Percentiles rank a stretch among this genome's conserved stretches.
These are phyloP conservation scores for Lophiotrema nucula DNA, from an alignment of 495 filamentous ascomycete species.

Conservation along the genomic window DNA sequence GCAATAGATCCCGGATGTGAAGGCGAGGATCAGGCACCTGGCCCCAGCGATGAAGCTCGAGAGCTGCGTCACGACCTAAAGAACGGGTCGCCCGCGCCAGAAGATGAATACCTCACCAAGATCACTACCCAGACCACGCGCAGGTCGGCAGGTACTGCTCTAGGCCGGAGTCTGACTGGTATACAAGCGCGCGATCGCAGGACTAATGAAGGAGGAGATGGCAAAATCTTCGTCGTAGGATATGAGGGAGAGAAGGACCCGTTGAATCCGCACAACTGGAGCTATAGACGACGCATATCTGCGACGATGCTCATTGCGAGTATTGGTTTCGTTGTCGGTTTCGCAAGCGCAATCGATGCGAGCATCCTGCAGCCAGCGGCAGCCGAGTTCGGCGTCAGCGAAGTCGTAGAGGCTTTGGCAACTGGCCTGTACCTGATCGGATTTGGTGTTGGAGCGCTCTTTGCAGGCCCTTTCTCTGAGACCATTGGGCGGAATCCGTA, in stretches of 20 bases:
- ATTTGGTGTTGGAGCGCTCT: conserved; percentile 56
- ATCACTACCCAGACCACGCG: background rate
- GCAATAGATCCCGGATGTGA: too few species aligned
- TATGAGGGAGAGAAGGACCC: conserved; percentile 56
- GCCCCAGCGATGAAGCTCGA: background rate
- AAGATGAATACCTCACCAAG: background rate
- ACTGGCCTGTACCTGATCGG: conserved; percentile 59
- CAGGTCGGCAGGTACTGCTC: background rate
- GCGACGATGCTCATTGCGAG: conserved; percentile 53
- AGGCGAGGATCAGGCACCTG: background rate
- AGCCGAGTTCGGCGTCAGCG: conserved; percentile 50
- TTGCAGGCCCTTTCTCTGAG: conserved; percentile 57
- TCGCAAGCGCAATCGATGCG: conserved; percentile 55
- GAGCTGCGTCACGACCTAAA: background rate
- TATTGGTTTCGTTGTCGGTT: conserved; percentile 52
- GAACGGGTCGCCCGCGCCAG: background rate
- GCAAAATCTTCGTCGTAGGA: conserved; percentile 57
- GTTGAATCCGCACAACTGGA: conserved; percentile 59
- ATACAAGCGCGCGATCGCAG: conserved; percentile 43
- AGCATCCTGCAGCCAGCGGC: conserved; percentile 47
- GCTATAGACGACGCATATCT: conserved; percentile 39
- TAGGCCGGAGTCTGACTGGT: conserved; percentile 15
- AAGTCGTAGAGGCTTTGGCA: conserved; percentile 54
- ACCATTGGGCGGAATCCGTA: conserved; percentile 56
- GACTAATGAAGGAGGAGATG: conserved; percentile 35